Base-by-base conservation (phyloP, 140 eudicot genomes). In the Cichorium intybus region DNA sequence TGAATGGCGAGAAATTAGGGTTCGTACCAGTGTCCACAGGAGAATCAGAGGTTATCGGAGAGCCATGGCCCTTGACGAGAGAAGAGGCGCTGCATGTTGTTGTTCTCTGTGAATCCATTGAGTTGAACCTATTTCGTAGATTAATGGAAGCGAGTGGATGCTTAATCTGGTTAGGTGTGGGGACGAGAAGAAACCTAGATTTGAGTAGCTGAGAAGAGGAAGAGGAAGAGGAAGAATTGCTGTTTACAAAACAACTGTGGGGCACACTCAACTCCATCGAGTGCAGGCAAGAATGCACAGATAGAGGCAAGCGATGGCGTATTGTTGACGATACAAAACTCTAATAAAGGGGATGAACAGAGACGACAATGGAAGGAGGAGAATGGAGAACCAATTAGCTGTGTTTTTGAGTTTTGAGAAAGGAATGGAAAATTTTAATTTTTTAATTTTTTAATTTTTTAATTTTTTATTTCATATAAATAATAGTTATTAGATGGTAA, bases 51-150 rank as follows among this genome's bases (percentile, higher is more conserved):
- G 72, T 62, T 18, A 58, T 41, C 1, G 77, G 75, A 55, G 90
- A 69, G 23, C 75, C 87, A 31, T 75, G 80, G 62, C 39, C 71
- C 39, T 66, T 59, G 60, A 68, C 52, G 10, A 23, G 10, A 26
- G 75, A 60, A 20, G 66, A 24, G 59, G 84, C 81, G 59, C 45
- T 69, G 43, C 70, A 72, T 18, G 10, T 10, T 39, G 73, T 53
- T 60, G 77, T 29, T 68, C 33, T 41, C 4, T 37, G 79, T 5
- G 81, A 41, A 15, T 83, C 70, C 90, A 83, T 87, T 27, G 48
- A 15, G 27, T 22, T 14, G 39, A 66, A 64, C 22, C 17, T 56
- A 14, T 16, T 37, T 60, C 51, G 45, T 48, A 14, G 70, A 34
- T 24, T 45, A 9, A 62, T 6, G 23, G 84, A 64, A 73, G 60